phyloP scores from a whole-genome alignment of 2,329 filamentous ascomycete genomes.

The Colletotrichum paranaense region DNA sequence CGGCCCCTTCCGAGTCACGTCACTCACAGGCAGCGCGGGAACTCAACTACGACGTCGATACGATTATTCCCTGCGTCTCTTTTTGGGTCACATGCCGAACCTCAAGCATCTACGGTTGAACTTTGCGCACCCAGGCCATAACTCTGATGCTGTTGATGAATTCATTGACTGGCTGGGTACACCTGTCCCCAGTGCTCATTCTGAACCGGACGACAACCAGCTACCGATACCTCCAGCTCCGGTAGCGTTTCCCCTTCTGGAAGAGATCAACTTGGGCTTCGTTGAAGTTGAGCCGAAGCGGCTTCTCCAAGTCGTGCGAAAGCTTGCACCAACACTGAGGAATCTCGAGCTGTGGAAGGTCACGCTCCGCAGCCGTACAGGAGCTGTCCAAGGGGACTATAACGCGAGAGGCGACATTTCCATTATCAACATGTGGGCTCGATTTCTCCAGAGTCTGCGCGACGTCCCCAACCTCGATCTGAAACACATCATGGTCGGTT shows the following conservation, averaged over 20 bases:
- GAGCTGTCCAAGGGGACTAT: neutral
- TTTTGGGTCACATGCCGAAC: constrained; percentile 53
- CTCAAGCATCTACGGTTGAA: constrained; percentile 67
- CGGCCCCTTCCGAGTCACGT: neutral
- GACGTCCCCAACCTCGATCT: constrained; percentile 47
- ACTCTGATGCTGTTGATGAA: constrained; percentile 17
- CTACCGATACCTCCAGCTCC: constrained; percentile 35
- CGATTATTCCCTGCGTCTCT: constrained; percentile 44
- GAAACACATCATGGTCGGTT: constrained; percentile 45
- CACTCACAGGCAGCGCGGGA: neutral
- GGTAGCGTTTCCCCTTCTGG: constrained; percentile 54
- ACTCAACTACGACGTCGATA: neutral
- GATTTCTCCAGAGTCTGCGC: constrained; percentile 46
- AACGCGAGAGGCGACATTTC: constrained; percentile 5
- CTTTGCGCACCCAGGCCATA: constrained; percentile 43
- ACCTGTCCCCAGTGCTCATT: constrained; percentile 4
- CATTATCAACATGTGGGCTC: constrained; percentile 50
- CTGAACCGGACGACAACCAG: neutral
- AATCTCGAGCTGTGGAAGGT: constrained; percentile 59
- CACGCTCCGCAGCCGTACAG: constrained; percentile 37
- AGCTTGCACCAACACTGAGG: constrained; percentile 56
- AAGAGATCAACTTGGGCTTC: constrained; percentile 39
- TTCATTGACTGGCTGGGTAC: constrained; percentile 54
- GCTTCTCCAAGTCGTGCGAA: constrained; percentile 50
- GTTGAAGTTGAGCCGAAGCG: constrained; percentile 41